These are phyloP conservation scores for Nelumbo lutea DNA, from an alignment of 164 flowering plant genomes.

Conservation along the genomic window DNA sequence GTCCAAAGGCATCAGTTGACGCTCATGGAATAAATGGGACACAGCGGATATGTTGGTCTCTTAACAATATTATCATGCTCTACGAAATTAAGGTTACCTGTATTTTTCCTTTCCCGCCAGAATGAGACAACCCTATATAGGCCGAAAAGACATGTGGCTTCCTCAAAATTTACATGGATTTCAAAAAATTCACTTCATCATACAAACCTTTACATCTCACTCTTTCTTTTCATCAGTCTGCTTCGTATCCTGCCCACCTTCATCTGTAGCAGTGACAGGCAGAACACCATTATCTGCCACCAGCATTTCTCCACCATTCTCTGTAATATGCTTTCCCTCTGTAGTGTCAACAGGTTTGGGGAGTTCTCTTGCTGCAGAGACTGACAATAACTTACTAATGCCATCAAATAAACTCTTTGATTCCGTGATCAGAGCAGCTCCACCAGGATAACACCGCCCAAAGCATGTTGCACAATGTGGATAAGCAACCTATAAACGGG, in stretches of 20 bases:
- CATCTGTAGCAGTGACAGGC: conserved; percentile 26
- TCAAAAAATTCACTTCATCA: conserved; percentile 2
- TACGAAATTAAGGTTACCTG: background rate
- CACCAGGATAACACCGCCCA: conserved; percentile 92
- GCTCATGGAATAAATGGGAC: too few species aligned
- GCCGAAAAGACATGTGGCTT: background rate
- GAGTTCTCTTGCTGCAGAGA: conserved; percentile 41
- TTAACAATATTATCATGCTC: background rate
- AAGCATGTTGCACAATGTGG: conserved; percentile 85
- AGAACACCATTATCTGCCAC: conserved; percentile 40
- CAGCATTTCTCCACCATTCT: conserved; percentile 39
- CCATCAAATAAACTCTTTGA: conserved; percentile 70
- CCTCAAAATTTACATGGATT: background rate
- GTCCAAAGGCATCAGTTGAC: too few species aligned
- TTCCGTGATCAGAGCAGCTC: conserved; percentile 58
- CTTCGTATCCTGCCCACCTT: conserved; percentile 16
- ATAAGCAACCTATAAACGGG: conserved; percentile 54
- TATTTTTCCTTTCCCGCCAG: too few species aligned
- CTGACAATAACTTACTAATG: conserved; percentile 48
- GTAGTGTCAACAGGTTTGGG: conserved; percentile 34
- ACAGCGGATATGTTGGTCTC: background rate
- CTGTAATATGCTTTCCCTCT: conserved; percentile 30
- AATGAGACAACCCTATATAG: too few species aligned
- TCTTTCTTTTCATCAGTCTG: conserved; percentile 15
- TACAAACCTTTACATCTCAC: conserved; percentile 9